A percentile compares a stretch with the other conserved stretches of the same genome.
phyloP scores from a whole-genome alignment of 140 eudicot genomes.

The Bidens hawaiensis region DNA sequence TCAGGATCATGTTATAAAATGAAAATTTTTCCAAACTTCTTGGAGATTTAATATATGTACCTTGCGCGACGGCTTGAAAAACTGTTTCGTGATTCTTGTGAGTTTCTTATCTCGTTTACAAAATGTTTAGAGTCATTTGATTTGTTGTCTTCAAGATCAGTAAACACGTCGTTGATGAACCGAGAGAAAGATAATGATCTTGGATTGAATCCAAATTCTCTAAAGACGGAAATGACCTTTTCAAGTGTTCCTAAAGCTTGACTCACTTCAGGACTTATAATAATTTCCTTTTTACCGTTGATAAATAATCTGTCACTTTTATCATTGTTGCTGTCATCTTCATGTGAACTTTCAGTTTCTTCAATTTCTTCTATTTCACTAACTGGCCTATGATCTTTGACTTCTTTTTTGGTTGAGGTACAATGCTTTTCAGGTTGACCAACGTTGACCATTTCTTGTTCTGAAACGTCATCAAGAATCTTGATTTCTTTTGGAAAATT shows the following conservation, averaged over 20 bases:
- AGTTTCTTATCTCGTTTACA: slow-evolving; percentile 26
- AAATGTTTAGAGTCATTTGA: slow-evolving; percentile 26
- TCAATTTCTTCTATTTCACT: slow-evolving; percentile 64
- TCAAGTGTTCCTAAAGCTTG: slow-evolving; percentile 73
- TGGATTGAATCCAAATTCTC: slow-evolving; percentile 41
- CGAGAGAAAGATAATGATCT: slow-evolving; percentile 32
- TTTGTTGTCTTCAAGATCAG: slow-evolving; percentile 25
- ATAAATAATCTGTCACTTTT: neutral
- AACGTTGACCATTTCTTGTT: slow-evolving; percentile 15
- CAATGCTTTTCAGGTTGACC: slow-evolving; percentile 26
- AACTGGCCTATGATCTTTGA: slow-evolving; percentile 15
- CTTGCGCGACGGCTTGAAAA: slow-evolving; percentile 40
- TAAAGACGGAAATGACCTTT: slow-evolving; percentile 60
- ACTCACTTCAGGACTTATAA: slow-evolving; percentile 58
- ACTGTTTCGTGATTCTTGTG: slow-evolving; percentile 42
- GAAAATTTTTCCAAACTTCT: neutral
- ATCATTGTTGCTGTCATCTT: neutral
- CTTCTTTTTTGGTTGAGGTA: neutral
- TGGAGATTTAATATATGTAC: slow-evolving; percentile 16
- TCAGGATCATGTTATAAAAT: neutral
- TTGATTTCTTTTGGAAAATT: slow-evolving; percentile 15
- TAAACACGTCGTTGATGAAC: slow-evolving; percentile 15
- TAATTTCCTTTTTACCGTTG: slow-evolving; percentile 25
- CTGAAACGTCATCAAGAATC: slow-evolving; percentile 10
- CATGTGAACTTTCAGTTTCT: neutral